Conservation (phyloP, 768 basidiomycete species). For the Inosperma sp. region DNA sequence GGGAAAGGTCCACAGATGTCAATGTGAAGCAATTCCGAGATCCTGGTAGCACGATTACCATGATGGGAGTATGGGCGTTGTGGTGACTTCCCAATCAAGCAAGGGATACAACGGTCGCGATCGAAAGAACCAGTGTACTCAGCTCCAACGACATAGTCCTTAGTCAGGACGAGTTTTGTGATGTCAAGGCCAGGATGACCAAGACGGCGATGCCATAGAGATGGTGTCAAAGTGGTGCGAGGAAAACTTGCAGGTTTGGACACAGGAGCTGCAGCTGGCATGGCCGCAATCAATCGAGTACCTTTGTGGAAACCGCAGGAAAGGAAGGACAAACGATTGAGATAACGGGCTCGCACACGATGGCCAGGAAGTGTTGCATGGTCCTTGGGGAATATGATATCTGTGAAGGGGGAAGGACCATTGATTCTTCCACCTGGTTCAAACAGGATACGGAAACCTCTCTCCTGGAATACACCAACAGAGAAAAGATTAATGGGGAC, state of each 20-base stretch:
- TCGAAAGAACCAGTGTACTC: background rate
- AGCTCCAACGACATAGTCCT: slow-evolving; percentile 10
- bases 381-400: slow-evolving; percentile 9
- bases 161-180: background rate
- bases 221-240: background rate
- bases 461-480: background rate
- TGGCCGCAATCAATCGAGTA: background rate
- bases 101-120: slow-evolving; percentile 3
- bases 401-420: background rate
- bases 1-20: slow-evolving; percentile 23
- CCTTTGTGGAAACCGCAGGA: background rate
- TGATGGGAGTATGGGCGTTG: slow-evolving; percentile 5
- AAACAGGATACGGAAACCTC: background rate
- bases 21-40: slow-evolving; percentile 23
- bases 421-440: no score
- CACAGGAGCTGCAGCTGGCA: background rate
- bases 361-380: slow-evolving; percentile 7
- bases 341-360: background rate
- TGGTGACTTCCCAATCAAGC: slow-evolving; percentile 10
- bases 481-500: slow-evolving; percentile 10
- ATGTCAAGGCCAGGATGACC: slow-evolving; percentile 11
- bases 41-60: background rate
- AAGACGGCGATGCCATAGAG: slow-evolving; percentile 12
- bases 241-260: background rate
- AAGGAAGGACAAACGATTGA: background rate